phyloP scores from a whole-genome alignment of 2,329 filamentous ascomycete genomes.

The Purpureocillium takamizusanense region DNA sequence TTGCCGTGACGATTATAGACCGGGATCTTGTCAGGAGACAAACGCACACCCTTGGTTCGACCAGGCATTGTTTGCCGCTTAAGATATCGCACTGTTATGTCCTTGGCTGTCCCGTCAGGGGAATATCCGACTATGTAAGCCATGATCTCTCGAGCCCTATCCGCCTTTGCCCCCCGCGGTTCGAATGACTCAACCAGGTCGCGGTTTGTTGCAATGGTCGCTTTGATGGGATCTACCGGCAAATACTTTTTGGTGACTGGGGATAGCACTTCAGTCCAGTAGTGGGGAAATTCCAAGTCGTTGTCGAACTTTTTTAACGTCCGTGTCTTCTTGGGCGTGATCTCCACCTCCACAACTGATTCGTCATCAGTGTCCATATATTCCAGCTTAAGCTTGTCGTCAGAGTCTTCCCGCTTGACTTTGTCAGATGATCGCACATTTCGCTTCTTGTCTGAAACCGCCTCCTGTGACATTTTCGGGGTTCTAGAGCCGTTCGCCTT shows the following conservation, averaged over 20 bases:
- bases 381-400: constrained; percentile 35
- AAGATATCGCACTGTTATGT: constrained; percentile 87
- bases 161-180: constrained; percentile 72
- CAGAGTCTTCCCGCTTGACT: constrained; percentile 26
- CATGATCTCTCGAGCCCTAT: constrained; percentile 81
- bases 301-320: constrained; percentile 52
- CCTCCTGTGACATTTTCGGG: not conserved
- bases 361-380: constrained; percentile 46
- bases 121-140: constrained; percentile 82
- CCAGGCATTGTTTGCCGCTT: constrained; percentile 76
- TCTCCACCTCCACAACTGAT: constrained; percentile 46
- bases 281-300: constrained; percentile 76
- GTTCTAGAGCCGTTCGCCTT: constrained; percentile 8
- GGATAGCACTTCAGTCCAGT: constrained; percentile 88
- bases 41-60: constrained; percentile 76
- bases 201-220: constrained; percentile 59
- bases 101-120: constrained; percentile 80
- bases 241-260: constrained; percentile 71
- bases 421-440: constrained; percentile 6
- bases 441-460: not conserved
- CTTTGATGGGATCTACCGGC: constrained; percentile 67
- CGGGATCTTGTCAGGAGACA: constrained; percentile 71
- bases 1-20: constrained; percentile 72
- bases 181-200: constrained; percentile 70
- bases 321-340: constrained; percentile 28